phyloP scores from a whole-genome alignment of 352 stramenopile genomes.

The Globisporangium canariense region DNA sequence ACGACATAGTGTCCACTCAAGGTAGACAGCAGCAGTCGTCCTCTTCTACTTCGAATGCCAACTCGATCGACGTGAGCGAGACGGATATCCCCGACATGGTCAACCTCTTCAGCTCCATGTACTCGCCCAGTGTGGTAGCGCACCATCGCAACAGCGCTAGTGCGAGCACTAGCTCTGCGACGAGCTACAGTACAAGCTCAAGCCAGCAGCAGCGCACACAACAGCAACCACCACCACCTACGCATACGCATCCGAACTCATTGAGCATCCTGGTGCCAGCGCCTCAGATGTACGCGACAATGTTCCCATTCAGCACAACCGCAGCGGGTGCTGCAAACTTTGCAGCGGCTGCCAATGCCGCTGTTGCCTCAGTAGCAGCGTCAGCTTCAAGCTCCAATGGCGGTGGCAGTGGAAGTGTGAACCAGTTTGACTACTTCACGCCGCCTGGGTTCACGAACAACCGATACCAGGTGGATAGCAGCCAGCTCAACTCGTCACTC shows the following conservation, averaged over 20 bases:
- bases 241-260: slow-evolving; percentile 3
- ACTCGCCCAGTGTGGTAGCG: slow-evolving; percentile 28
- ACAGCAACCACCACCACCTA: slow-evolving; percentile 14
- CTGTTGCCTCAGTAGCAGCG: background rate
- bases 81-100: slow-evolving; percentile 62
- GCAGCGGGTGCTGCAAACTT: background rate
- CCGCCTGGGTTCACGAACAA: slow-evolving; percentile 40
- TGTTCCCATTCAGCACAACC: slow-evolving; percentile 25
- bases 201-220: background rate
- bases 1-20: background rate
- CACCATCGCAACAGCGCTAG: slow-evolving; percentile 6
- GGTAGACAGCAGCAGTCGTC: background rate
- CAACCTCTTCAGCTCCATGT: slow-evolving; percentile 67
- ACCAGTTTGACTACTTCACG: slow-evolving; percentile 58
- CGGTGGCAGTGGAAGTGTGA: background rate
- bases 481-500: slow-evolving; percentile 23
- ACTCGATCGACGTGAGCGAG: slow-evolving; percentile 23
- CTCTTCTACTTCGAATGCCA: slow-evolving; percentile 4
- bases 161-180: background rate
- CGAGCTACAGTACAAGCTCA: background rate
- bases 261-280: slow-evolving; percentile 36
- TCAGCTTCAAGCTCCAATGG: slow-evolving; percentile 1
- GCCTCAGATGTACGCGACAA: slow-evolving; percentile 22
- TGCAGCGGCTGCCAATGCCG: background rate
- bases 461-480: slow-evolving; percentile 31